Evolutionary conservation across 2,329 filamentous ascomycete species (phyloP).

Genomic region (Aureobasidium sp.): DNA sequence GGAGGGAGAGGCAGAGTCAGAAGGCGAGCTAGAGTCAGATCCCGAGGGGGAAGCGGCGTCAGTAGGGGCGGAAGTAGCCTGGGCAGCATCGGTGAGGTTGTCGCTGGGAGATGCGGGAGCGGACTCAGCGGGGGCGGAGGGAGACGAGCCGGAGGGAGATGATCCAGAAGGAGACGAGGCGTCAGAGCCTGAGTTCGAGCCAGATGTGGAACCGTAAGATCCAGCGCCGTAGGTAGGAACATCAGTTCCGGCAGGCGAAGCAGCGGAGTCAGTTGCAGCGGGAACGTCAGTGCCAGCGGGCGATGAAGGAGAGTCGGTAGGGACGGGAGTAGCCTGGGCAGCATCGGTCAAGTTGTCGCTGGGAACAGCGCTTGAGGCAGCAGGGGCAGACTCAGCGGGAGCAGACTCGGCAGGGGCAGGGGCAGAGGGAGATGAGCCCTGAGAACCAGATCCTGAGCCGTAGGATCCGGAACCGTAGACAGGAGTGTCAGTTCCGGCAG

Average conservation of each 20-base stretch:
- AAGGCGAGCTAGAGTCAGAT: neutral
- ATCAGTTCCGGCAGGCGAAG: neutral
- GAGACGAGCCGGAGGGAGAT: neutral
- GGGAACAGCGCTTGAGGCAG: neutral
- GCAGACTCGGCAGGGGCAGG: constrained; percentile 7
- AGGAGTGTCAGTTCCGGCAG: neutral
- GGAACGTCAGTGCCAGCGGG: neutral
- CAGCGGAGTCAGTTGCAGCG: neutral
- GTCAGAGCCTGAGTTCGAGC: neutral
- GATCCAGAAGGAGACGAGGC: neutral
- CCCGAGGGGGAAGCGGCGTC: neutral
- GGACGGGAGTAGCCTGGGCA: neutral
- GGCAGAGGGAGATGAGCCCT: neutral
- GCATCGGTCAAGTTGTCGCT: neutral
- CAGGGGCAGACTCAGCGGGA: neutral
- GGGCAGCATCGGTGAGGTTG: neutral
- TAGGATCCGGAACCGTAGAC: neutral
- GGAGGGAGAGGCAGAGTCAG: neutral
- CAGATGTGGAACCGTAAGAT: neutral
- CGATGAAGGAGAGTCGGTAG: neutral
- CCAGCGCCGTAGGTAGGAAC: neutral
- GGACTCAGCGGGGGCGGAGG: constrained; percentile 6
- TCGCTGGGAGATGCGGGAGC: neutral
- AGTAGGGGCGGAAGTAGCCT: neutral
- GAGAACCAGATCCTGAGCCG: neutral